Base-by-base conservation (phyloP, 179 eudicot genomes). In the Corrigiola litoralis region DNA sequence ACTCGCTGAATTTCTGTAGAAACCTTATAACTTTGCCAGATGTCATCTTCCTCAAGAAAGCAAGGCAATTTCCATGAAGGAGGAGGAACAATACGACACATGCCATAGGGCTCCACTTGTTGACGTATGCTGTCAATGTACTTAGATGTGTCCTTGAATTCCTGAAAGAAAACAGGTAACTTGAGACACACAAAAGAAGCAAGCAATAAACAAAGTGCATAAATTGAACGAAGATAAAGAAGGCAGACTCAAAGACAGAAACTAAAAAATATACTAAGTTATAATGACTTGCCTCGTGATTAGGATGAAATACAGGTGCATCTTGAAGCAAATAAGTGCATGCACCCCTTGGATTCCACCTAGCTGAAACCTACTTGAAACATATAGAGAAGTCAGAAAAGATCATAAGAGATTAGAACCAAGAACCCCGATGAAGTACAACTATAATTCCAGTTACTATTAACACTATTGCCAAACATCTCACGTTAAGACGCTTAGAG, bases 21-120 rank as follows among this genome's bases (percentile, higher is more conserved):
- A 65, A 92, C 82, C 47, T 67, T 76, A 14, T 49, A 71, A 70
- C 59, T 71, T 58, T 77, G 77, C 86, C 87, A 82, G 20, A 57
- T 66, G 34, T 65, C 61, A 29, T 75, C 76, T 44, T 81, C 85
- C 73, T 74, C 79, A 11, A 88, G 58, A 65, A 77, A 79, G 77
- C 73, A 72, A 7, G 92, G 92, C 13, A 85, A 75, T 72, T 78
- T 66, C 94, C 96, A 91, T 14, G 91, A 82, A 75, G 83, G 74
- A 60, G 97, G 96, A 69, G 96, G 98, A 50, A 87, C 79, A 69
- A 92, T 83, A 48, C 95, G 87, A 48, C 96, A 91, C 29, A 91
- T 68, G 61, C 98, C 98, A 66, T 74, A 85, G 21, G 78, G 71
- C 75, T 82, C 88, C 47, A 82, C 91, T 71, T 72, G 76, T 60